Conservation (phyloP, 2,329 filamentous ascomycete species). For the Orbilia oligospora region DNA sequence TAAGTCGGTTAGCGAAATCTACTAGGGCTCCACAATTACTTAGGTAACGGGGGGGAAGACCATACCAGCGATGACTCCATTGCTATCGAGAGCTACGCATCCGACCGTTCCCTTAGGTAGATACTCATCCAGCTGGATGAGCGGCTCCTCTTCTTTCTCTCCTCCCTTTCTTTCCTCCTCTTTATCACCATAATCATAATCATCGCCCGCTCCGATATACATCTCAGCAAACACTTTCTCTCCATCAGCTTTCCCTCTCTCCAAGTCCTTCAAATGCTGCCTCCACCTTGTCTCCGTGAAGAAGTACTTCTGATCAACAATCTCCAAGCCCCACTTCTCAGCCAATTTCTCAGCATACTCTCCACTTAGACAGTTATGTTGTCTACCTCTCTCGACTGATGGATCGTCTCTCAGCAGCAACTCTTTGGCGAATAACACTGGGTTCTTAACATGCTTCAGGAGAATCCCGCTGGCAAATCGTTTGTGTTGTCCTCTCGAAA, state of each 20-base stretch:
- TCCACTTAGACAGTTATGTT: conserved; percentile 71
- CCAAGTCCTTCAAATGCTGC: conserved; percentile 77
- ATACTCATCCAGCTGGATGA: conserved; percentile 70
- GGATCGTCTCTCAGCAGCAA: conserved; percentile 78
- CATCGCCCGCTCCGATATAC: conserved; percentile 42
- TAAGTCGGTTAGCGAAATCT: too few species aligned
- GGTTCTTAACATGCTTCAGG: conserved; percentile 81
- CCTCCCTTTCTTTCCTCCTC: conserved; percentile 36
- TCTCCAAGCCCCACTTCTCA: conserved; percentile 76
- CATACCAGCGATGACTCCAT: conserved; percentile 76
- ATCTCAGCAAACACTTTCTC: neutral
- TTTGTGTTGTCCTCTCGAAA: conserved; percentile 80
- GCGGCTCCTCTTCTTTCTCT: conserved; percentile 67
- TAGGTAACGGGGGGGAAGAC: too few species aligned
- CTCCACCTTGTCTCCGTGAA: conserved; percentile 85
- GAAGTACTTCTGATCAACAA: conserved; percentile 80
- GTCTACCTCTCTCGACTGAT: conserved; percentile 71
- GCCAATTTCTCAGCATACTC: conserved; percentile 79
- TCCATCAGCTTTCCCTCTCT: conserved; percentile 64
- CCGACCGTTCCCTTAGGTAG: conserved; percentile 88
- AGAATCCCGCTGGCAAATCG: conserved; percentile 83
- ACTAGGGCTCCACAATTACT: too few species aligned
- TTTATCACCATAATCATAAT: conserved; percentile 61
- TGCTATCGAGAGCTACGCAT: conserved; percentile 83
- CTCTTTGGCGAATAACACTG: conserved; percentile 79